Conservation (phyloP, 2,329 filamentous ascomycete species). For the Botryotinia convoluta region DNA sequence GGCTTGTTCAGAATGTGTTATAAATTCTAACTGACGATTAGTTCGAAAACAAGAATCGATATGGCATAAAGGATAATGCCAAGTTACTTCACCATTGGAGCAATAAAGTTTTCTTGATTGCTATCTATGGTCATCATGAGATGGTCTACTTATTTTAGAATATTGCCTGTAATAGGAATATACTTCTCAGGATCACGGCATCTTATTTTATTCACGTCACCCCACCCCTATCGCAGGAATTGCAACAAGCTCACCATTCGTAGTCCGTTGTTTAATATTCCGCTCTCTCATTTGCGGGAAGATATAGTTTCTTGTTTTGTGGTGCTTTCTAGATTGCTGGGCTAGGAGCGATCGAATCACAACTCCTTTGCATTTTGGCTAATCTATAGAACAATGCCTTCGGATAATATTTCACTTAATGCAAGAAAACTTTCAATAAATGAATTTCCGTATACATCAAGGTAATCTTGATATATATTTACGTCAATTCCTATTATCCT, state of each 20-base stretch:
- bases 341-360: not conserved
- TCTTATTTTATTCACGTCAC: not conserved
- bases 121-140: not conserved
- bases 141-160: not conserved
- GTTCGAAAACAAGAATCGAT: not conserved
- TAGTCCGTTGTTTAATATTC: not conserved
- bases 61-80: not conserved
- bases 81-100: rapidly evolving
- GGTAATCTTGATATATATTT: not conserved
- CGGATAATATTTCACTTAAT: not conserved
- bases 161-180: not conserved
- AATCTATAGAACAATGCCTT: not conserved
- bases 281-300: rapidly evolving
- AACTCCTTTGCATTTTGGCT: not conserved
- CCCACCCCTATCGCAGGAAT: not conserved
- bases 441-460: not conserved
- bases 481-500: not conserved
- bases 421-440: not conserved
- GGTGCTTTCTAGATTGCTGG: no score
- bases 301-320: rapidly evolving
- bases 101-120: rapidly evolving
- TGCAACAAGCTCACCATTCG: rapidly evolving
- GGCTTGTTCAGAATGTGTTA: not conserved
- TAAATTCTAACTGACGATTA: not conserved
- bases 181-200: not conserved